Base-by-base conservation (phyloP, 2,329 filamentous ascomycete genomes). In the Aspergillus tamarii region DNA sequence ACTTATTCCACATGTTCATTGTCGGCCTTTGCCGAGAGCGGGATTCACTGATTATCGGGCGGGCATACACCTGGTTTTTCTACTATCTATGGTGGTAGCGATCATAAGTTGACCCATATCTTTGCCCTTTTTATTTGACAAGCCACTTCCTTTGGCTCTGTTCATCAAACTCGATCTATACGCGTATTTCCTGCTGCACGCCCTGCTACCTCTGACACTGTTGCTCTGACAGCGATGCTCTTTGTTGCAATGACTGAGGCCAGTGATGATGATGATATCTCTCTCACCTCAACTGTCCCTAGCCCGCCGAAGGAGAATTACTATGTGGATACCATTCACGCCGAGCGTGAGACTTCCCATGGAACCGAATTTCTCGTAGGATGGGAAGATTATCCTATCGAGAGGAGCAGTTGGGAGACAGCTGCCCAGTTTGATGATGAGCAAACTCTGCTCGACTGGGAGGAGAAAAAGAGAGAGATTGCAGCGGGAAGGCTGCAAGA, bases 371-470 rank as follows among this genome's bases (percentile, higher is more conserved):
- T 87, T 71, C 82, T 93, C 1, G 84, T 91, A 26, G 83, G 86
- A 64, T 93, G 90, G 90, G 78, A 81, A 30, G 83, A 80, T 2
- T 93, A 89, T 70, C 79, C 82, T 1, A 65, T 88, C 6, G 74
- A 86, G n/a, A 75, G 84, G 62, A 82, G 83, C 61, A 88, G 86
- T 0, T 87, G 84, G 84, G 84, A 87, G 66, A 82, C 83, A 1
- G 71, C 69, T 21, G 74, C 77, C 2, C 75, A 76, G 53, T 83
- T 86, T 63, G 57, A 68, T 30, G 66, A 70, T 46, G 70, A 73
- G 30, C 69, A 78, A 21, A 79, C 76, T 0, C 70, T 86, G 23
- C 45, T 72, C 9, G 75, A 79, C 1, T 85, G 83, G 81, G 65
- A 70, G 48, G 60, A 67, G 26, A 77, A 75, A 48, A 77, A 78